Evolutionary conservation across 1,139 yeast species (phyloP), one percentile per base, ranked within the genome.

Genomic region (Hansenula lynferdii): DNA sequence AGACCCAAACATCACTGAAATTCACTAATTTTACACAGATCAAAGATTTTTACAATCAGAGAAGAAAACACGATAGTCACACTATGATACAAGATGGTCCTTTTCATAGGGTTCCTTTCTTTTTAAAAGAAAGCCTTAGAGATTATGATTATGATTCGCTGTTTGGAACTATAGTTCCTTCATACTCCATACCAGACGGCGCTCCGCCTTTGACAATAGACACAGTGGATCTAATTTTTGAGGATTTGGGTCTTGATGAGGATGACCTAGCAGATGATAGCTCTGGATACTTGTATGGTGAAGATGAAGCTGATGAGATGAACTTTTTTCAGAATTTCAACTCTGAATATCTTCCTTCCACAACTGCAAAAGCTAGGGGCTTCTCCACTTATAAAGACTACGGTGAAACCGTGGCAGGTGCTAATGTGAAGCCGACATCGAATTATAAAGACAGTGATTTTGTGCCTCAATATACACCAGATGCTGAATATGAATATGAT

Each of bases 61-160:
- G 77, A 41, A 57, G 57, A 10, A 55, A 62, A 16, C 96, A 89
- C 57, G 81, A 81, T 41, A 67, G 67, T 7, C 95, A 85, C 57
- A 64, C 89, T 3, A 64, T 75, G 19, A 50, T 67, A 11, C 85
- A 85, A 52, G 98, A 92, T 64, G 85, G 86, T 0, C 90, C 96
- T 0, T 87, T 77, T 48, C 94, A 85, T 49, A 64, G 98, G 38
- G 67, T 79, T 18, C 81, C 95, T 0, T 89, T 87, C 54, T 58
- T 90, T 27, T 60, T 90, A 15, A 72, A 73, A 9, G 69, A 68
- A 11, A 69, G 72, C 16, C 61, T 65, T 16, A 67, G 78, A 40
- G 69, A 70, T 37, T 56, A 60, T 0, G 53, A 54, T 2, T 85
- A 82, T 50, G 57, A 64, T 12, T 63, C 65, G 18, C 65, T 71